Conservation (phyloP, 257 asterid species). For the Anisodus acutangulus region DNA sequence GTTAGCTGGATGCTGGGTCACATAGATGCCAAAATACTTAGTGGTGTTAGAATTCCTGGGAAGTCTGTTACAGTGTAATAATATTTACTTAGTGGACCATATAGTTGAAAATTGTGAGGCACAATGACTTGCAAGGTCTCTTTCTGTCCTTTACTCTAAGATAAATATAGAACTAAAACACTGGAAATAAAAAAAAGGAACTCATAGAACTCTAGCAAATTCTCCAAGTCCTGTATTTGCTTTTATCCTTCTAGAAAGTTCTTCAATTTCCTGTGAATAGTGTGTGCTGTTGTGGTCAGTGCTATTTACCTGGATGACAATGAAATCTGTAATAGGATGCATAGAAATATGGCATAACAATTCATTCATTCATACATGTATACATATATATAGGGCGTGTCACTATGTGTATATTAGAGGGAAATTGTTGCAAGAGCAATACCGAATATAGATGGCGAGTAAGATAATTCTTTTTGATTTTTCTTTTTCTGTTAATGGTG, state of each 20-base stretch:
- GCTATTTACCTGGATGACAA: conserved; percentile 1
- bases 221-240: background rate
- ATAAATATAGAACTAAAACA: background rate
- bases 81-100: conserved; percentile 12
- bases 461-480: background rate
- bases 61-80: background rate
- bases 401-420: conserved; percentile 16
- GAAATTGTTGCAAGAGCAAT: background rate
- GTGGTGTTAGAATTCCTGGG: background rate
- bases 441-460: background rate
- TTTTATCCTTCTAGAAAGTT: background rate
- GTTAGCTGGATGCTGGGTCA: conserved; percentile 6
- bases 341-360: background rate
- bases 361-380: background rate
- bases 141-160: conserved; percentile 20
- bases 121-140: background rate
- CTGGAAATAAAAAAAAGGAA: background rate
- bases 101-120: conserved; percentile 13
- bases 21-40: background rate
- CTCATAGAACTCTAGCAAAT: background rate
- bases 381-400: background rate
- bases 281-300: background rate
- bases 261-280: background rate
- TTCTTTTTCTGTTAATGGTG: conserved; percentile 13
- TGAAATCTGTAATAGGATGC: background rate